These are phyloP conservation scores for Pseudogymnoascus sp. DNA, from an alignment of 2,329 filamentous ascomycete species.

Conservation along the genomic window DNA sequence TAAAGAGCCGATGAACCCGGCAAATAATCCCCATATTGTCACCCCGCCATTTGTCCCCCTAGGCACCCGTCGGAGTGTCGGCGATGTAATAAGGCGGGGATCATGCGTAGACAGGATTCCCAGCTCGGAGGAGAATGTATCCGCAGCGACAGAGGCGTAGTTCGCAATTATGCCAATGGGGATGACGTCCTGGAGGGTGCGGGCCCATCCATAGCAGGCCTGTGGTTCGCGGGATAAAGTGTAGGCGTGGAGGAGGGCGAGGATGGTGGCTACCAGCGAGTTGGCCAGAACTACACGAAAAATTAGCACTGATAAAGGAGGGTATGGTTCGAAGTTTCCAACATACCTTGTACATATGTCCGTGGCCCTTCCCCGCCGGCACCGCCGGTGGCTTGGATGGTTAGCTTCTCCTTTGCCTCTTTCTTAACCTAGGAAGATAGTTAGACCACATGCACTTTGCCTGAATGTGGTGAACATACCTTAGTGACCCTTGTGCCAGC, in stretches of 20 bases:
- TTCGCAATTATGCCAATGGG: conserved; percentile 58
- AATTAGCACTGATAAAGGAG: conserved; percentile 12
- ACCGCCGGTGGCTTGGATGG: conserved; percentile 64
- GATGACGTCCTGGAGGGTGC: conserved; percentile 49
- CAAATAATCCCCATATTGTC: conserved; percentile 62
- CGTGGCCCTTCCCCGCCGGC: conserved; percentile 73
- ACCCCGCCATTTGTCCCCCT: conserved; percentile 92
- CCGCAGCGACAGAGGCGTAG: conserved; percentile 84
- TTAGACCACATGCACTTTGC: conserved; percentile 15
- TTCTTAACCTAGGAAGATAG: conserved; percentile 63
- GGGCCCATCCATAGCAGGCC: conserved; percentile 50
- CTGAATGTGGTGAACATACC: conserved; percentile 35
- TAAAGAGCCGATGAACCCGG: conserved; percentile 66
- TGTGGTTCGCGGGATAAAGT: conserved; percentile 37
- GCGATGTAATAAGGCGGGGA: conserved; percentile 81
- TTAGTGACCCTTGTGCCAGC: conserved; percentile 78
- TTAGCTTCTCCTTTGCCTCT: conserved; percentile 72
- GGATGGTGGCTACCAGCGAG: conserved; percentile 65
- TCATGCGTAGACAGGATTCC: conserved; percentile 72
- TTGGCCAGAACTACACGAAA: conserved; percentile 65
- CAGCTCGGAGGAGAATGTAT: conserved; percentile 92
- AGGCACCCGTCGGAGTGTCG: conserved; percentile 67
- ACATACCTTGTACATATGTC: conserved; percentile 67
- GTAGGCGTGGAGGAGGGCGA: conserved; percentile 50
- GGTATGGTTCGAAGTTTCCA: not conserved